Conservation (phyloP, 2,329 filamentous ascomycete species). For the Neopestalotiopsis clavispora region DNA sequence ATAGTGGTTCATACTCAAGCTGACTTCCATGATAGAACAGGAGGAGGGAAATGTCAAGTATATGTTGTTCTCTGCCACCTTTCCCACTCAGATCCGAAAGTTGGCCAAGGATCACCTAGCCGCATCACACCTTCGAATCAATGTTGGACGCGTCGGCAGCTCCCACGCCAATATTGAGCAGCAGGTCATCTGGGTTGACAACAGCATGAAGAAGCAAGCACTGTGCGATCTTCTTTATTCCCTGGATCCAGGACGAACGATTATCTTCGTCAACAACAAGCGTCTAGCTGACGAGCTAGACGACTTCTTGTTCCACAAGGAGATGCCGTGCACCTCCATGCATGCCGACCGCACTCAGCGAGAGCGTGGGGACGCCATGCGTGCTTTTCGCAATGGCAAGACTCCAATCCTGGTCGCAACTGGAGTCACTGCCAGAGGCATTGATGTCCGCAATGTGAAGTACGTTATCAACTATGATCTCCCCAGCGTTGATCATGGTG, state of each 20-base stretch:
- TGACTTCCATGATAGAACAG: conserved; percentile 60
- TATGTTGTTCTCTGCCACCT: conserved; percentile 94
- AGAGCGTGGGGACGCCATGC: conserved; percentile 91
- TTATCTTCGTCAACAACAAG: conserved; percentile 91
- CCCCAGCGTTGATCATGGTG: conserved; percentile 75
- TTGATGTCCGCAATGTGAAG: conserved; percentile 85
- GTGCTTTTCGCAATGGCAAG: conserved; percentile 77
- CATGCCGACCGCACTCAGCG: conserved; percentile 85
- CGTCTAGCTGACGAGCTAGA: conserved; percentile 81
- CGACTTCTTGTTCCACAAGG: conserved; percentile 82
- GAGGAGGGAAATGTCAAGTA: conserved; percentile 72
- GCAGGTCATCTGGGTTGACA: conserved; percentile 70
- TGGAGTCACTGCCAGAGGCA: conserved; percentile 83
- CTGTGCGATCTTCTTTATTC: conserved; percentile 75
- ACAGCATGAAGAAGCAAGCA: conserved; percentile 69
- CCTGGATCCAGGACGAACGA: conserved; percentile 74
- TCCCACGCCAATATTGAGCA: conserved; percentile 85
- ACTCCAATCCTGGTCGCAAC: conserved; percentile 85
- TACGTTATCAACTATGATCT: conserved; percentile 96
- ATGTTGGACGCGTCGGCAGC: conserved; percentile 85
- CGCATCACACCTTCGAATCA: conserved; percentile 76
- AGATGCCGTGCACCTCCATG: conserved; percentile 84
- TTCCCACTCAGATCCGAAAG: conserved; percentile 78
- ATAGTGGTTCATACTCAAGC: conserved; percentile 13
- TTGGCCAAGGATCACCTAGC: conserved; percentile 79